Evolutionary conservation across 2,329 filamentous ascomycete species (phyloP), one percentile per base, ranked within the genome.

Genomic region (Curvularia sp.): DNA sequence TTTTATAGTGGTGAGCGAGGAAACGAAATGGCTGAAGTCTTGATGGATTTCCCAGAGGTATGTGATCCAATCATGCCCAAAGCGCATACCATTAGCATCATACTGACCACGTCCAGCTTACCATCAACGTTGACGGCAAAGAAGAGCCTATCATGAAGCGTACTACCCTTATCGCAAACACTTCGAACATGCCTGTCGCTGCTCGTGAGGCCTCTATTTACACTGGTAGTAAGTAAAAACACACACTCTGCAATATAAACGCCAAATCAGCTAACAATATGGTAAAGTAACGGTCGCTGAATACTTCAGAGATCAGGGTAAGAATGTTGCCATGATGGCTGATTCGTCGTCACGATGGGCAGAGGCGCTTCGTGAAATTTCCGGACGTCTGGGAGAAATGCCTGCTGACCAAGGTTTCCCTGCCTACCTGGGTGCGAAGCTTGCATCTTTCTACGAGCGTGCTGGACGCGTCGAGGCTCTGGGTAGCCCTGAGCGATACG

Each of bases 61-160:
- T 58, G 75, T 13, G 31, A 10, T 22, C 10, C 3, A 1, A 26
- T 3, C 31, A 13, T 28, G n/a, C 18, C 26, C 38, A 6, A 12
- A 22, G n/a, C n/a, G n/a, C 2, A 31, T 24, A 22, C n/a, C 12
- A 41, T 13, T 13, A 15, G 31, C 48, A 22, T 5, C 39, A 42
- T 24, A 26, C 57, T 59, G 38, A 63, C 49, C n/a, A 28, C 43
- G 4, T 43, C 39, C 68, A 86, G 86, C 91, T 99, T 66, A 91
- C 91, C 48, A 99, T 99, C 75, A 90, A 96, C 18, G 88, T 98
- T 69, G 90, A 97, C 43, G 95, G 95, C 71, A 92, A 94, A 76
- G 90, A 94, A 81, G 95, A 99, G 79, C 93, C 94, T 69, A 99
- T 99, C 84, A 99, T 99, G 95, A 99, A 99, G 88, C 94, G 95